Evolutionary conservation across 371 early-diverging fungal genomes (phyloP).

Genomic region (Mortierella sp.): DNA sequence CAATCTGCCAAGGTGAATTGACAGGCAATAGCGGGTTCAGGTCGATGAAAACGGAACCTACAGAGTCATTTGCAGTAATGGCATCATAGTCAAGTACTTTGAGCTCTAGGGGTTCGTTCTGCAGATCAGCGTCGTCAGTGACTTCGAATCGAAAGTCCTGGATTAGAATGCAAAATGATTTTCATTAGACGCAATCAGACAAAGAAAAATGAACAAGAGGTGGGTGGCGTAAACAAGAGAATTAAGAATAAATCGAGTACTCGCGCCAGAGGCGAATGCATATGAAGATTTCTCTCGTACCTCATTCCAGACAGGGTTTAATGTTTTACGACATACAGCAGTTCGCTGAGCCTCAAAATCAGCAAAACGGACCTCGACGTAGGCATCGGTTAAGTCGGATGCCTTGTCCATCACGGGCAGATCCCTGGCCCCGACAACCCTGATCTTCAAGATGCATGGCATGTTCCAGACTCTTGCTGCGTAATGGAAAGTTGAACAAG

Average conservation of each 20-base stretch:
- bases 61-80: constrained; percentile 80
- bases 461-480: constrained; percentile 36
- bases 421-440: constrained; percentile 75
- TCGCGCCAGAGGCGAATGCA: neutral
- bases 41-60: constrained; percentile 80
- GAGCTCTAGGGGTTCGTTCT: constrained; percentile 83
- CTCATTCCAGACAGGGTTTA: constrained; percentile 85
- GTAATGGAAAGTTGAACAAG: constrained; percentile 1
- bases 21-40: constrained; percentile 75
- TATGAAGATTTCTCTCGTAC: constrained; percentile 21
- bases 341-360: constrained; percentile 74
- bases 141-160: constrained; percentile 72
- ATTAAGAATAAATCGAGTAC: neutral
- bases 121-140: constrained; percentile 76
- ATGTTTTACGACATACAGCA: constrained; percentile 71
- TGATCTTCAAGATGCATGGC: constrained; percentile 84
- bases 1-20: constrained; percentile 63
- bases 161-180: neutral
- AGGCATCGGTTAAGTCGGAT: constrained; percentile 80
- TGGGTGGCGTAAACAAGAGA: neutral
- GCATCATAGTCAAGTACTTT: constrained; percentile 82
- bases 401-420: constrained; percentile 85
- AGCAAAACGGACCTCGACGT: constrained; percentile 80
- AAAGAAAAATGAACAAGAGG: too few relatives aligned
- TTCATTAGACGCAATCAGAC: neutral